Evolutionary conservation across 108 stramenopile species (phyloP).

Genomic region (Skeletonema costatum): DNA sequence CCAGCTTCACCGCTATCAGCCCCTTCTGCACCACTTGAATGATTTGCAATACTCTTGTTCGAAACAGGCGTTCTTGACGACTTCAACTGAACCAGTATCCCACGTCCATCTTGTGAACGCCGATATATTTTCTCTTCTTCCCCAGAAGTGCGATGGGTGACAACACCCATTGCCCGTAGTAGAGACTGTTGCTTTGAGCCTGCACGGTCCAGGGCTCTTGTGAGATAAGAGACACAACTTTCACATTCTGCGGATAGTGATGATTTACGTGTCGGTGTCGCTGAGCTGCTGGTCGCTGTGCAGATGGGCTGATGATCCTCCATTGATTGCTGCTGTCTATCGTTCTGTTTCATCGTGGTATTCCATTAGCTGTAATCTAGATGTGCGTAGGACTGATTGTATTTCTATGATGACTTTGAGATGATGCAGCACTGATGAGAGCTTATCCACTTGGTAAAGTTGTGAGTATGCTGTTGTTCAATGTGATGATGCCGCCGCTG

Average conservation of each 20-base stretch:
- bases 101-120: background rate
- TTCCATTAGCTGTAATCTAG: no score
- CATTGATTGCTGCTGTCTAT: background rate
- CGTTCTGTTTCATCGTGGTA: background rate
- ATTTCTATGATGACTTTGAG: no score
- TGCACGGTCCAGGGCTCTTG: constrained; percentile 6
- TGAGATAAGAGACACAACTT: constrained; percentile 17
- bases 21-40: constrained; percentile 5
- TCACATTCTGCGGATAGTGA: constrained; percentile 14
- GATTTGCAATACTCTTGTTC: constrained; percentile 8
- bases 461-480: no score
- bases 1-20: background rate
- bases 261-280: background rate
- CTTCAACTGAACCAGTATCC: background rate
- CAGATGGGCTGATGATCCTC: background rate
- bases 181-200: constrained; percentile 17
- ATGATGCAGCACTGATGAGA: no score
- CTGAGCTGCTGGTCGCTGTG: background rate
- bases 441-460: no score
- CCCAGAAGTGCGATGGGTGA: background rate
- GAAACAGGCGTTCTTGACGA: background rate
- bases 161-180: constrained; percentile 14
- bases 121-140: background rate
- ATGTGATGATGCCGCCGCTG: no score
- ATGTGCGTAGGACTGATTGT: no score